Evolutionary conservation across 192 early-diverging fungal genomes (phyloP).

Genomic region (Coemansia sp.): DNA sequence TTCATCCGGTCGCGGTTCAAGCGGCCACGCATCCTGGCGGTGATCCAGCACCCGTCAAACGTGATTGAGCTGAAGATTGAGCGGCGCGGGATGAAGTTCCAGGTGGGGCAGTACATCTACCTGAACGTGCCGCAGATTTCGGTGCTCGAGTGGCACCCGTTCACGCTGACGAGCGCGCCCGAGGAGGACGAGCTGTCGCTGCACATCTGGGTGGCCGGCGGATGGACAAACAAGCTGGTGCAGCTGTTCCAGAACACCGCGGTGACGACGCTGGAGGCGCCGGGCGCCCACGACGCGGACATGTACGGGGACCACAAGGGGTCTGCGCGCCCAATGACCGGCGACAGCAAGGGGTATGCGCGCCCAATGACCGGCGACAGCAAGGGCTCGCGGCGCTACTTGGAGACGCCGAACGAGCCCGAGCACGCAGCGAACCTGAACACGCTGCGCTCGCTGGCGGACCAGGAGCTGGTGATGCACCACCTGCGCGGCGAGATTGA

Average conservation of each 20-base stretch:
- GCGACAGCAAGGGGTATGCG: constrained; percentile 8
- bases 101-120: constrained; percentile 81
- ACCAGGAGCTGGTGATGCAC: constrained; percentile 49
- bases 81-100: constrained; percentile 56
- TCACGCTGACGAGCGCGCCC: constrained; percentile 80
- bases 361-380: constrained; percentile 3
- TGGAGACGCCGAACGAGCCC: constrained; percentile 5
- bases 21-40: constrained; percentile 72
- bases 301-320: constrained; percentile 10
- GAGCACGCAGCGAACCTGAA: constrained; percentile 8
- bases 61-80: constrained; percentile 81
- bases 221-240: constrained; percentile 68
- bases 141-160: constrained; percentile 75
- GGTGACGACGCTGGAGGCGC: constrained; percentile 15
- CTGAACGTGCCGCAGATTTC: constrained; percentile 72
- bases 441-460: constrained; percentile 42
- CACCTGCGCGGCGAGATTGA: constrained; percentile 38
- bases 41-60: constrained; percentile 81
- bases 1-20: constrained; percentile 62
- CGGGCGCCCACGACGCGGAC: constrained; percentile 12
- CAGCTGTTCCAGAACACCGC: constrained; percentile 35
- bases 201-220: constrained; percentile 77
- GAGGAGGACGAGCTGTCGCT: constrained; percentile 72
- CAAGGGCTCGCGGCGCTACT: too few relatives aligned
- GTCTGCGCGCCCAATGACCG: constrained; percentile 7